Percentiles rank a stretch among this genome's conserved stretches.
These are phyloP conservation scores for Blastobotrys ciferrii DNA, from an alignment of 1,139 yeast genomes.

Conservation along the genomic window DNA sequence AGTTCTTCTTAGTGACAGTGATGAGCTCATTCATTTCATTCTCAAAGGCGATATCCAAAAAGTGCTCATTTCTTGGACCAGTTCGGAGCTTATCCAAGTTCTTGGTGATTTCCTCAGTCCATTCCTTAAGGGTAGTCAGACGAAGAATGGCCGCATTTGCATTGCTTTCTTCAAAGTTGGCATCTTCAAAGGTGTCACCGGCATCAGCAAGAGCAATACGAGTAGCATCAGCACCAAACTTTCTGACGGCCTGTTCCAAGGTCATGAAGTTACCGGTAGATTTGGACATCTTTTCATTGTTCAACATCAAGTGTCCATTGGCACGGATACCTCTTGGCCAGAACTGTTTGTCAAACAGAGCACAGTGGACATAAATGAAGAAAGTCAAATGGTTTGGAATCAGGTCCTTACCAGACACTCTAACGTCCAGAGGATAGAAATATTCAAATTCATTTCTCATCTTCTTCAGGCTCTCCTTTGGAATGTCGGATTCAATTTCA, in stretches of 20 bases:
- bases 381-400: conserved; percentile 96
- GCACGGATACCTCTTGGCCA: conserved; percentile 97
- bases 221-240: conserved; percentile 97
- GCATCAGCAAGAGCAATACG: conserved; percentile 98
- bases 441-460: conserved; percentile 93
- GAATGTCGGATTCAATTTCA: conserved; percentile 52
- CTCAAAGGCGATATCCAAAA: conserved; percentile 87
- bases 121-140: conserved; percentile 86
- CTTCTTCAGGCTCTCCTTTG: conserved; percentile 61
- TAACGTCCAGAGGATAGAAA: conserved; percentile 89
- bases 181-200: conserved; percentile 97
- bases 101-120: conserved; percentile 78
- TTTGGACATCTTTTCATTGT: conserved; percentile 97
- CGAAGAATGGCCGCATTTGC: conserved; percentile 98
- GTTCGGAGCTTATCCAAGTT: conserved; percentile 59
- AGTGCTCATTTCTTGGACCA: conserved; percentile 56
- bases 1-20: conserved; percentile 67
- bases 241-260: conserved; percentile 73
- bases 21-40: conserved; percentile 88
- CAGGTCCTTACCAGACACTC: conserved; percentile 94
- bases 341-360: conserved; percentile 80
- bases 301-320: conserved; percentile 92
- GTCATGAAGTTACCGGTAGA: conserved; percentile 98
- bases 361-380: conserved; percentile 89
- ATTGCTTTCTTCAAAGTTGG: conserved; percentile 93